A percentile compares a stretch with the other conserved stretches of the same genome.
Conservation (phyloP, 208 protist genomes). For the Balamuthia mandrillaris region DNA sequence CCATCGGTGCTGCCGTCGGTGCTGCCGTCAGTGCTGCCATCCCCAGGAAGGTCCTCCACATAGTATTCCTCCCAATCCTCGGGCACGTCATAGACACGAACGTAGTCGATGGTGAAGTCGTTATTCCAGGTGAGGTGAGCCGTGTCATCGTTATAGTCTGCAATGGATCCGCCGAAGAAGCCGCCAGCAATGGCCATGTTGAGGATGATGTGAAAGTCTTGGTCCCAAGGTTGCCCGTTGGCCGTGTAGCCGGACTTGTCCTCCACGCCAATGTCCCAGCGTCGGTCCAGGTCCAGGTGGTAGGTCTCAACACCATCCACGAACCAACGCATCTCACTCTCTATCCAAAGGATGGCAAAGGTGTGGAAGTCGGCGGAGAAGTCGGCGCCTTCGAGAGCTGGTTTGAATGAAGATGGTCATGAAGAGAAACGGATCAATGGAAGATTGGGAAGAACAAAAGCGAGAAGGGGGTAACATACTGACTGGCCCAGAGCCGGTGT, state of each 20-base stretch:
- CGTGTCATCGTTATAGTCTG: no score
- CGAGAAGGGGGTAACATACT: no score
- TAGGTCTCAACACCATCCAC: background rate
- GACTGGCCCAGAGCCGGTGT: background rate
- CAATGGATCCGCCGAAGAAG: slow-evolving; percentile 32
- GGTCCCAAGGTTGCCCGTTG: slow-evolving; percentile 23
- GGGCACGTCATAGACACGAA: no score
- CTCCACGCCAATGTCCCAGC: background rate
- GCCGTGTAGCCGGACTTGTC: background rate
- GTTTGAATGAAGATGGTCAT: no score
- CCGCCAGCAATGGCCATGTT: slow-evolving; percentile 18
- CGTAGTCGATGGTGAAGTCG: no score
- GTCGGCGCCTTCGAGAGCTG: background rate
- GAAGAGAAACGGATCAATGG: no score
- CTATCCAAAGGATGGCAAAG: background rate
- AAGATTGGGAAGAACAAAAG: no score
- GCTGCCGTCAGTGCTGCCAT: no score
- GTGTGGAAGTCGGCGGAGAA: background rate
- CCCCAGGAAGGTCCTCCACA: no score
- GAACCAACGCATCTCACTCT: background rate
- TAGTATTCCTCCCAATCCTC: no score
- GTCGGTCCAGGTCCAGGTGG: background rate
- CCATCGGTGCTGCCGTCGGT: no score
- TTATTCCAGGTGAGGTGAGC: no score
- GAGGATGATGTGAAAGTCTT: slow-evolving; percentile 6